Evolutionary conservation across 306 rosid species (phyloP).

Genomic region (Castanea sativa): DNA sequence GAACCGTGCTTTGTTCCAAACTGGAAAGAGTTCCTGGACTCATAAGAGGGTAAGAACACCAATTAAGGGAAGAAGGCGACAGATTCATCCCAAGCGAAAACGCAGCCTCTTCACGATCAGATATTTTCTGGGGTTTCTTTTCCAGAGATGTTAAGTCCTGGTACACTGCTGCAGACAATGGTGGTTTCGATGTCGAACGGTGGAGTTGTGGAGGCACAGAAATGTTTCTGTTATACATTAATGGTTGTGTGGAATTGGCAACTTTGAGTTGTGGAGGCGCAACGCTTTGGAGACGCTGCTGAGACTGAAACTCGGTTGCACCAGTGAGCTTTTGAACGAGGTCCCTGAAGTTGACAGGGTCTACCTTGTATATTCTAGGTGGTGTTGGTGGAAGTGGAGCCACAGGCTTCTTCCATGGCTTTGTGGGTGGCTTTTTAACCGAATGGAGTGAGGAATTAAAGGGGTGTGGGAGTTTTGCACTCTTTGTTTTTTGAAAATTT

Average conservation of each 20-base stretch:
- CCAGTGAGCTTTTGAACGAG: conserved; percentile 80
- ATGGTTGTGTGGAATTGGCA: neutral
- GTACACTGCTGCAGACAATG: conserved; percentile 28
- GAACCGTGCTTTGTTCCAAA: conserved; percentile 30
- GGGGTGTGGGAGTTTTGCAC: conserved; percentile 18
- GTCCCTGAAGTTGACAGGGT: conserved; percentile 64
- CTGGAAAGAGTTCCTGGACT: conserved; percentile 40
- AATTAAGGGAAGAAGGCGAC: conserved; percentile 46
- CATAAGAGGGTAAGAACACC: conserved; percentile 40
- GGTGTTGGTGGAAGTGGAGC: conserved; percentile 55
- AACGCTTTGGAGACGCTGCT: conserved; percentile 24
- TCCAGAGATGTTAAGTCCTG: conserved; percentile 32
- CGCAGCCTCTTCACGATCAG: neutral
- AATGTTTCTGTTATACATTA: neutral
- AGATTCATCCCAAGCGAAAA: conserved; percentile 39
- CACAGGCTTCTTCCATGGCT: conserved; percentile 64
- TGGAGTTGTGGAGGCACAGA: neutral
- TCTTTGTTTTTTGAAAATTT: neutral
- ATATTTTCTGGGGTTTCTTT: neutral
- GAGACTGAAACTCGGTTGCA: conserved; percentile 48
- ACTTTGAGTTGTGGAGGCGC: conserved; percentile 30
- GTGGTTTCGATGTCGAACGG: neutral
- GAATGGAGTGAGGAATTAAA: conserved; percentile 36
- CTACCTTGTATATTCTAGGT: conserved; percentile 64
- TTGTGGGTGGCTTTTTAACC: conserved; percentile 40